Percentiles rank a stretch among this genome's conserved stretches.
Conservation (phyloP, 306 rosid genomes). For the Citrullus amarus region DNA sequence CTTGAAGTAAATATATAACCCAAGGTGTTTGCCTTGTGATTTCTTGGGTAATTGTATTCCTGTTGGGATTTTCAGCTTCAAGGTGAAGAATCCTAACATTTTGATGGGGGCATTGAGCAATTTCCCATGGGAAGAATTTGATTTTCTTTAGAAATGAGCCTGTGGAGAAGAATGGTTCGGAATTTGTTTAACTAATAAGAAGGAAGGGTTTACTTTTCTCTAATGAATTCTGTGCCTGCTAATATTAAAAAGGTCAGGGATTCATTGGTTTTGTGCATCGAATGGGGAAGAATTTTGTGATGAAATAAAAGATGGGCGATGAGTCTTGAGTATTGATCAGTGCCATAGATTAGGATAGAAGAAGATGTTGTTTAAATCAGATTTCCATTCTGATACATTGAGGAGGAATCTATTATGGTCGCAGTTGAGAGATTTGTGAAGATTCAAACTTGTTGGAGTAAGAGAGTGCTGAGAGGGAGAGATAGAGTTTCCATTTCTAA, state of each 20-base stretch:
- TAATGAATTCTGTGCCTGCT: not conserved
- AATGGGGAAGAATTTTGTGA: not conserved
- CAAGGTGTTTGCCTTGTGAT: no score
- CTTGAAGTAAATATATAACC: no score
- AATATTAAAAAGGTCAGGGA: not conserved
- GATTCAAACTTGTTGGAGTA: not conserved
- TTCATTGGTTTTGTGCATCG: not conserved
- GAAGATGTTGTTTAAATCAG: not conserved
- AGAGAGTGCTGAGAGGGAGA: not conserved
- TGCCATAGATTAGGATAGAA: not conserved
- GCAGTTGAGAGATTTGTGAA: not conserved
- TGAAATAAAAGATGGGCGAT: not conserved
- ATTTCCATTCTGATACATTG: not conserved
- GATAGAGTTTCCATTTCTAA: not conserved
- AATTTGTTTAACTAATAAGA: not conserved
- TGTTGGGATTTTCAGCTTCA: no score
- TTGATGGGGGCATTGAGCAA: no score
- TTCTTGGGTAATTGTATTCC: no score
- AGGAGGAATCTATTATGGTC: not conserved
- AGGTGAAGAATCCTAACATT: no score
- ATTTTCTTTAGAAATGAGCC: not conserved
- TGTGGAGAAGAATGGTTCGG: not conserved
- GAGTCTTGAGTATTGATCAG: not conserved
- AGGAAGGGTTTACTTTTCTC: not conserved
- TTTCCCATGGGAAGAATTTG: not conserved